Base-by-base conservation (phyloP, 306 rosid species). In the Vigna reflexopilosa region DNA sequence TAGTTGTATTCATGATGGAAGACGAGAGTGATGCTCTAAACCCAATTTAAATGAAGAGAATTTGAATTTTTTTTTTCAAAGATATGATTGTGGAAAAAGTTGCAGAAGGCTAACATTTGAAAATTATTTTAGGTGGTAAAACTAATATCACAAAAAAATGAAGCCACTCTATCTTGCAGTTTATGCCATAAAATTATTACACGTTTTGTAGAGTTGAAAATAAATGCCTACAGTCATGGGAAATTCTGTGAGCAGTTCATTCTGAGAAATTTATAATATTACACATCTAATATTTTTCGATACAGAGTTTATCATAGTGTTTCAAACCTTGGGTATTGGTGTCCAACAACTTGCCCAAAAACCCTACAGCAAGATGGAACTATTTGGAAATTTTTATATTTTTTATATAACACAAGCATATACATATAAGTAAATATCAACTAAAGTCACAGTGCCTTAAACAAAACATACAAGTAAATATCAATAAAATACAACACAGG, bases 41-140 rank as follows among this genome's bases (percentile, higher is more conserved):
- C 61, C 30, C 22, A 50, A 55, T 55, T 55, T 30, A 55, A 55
- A 20, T 19, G 10, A 14, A 20, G 14, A 55, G 28, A 20, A 52
- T 51, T 52, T n/a, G 50, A 22, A 22, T 74, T 80, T 73, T 57
- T 66, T 64, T 34, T 67, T n/a, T 24, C 7, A 58, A 26, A 14
- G 38, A 20, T 65, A 14, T 64, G 64, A 22, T 59, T 9, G 66
- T 16, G 17, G 38, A 50, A 72, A 38, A 30, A 2, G 67, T 59
- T 44, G 57, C 63, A 17, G 85, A 69, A 38, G 48, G 63, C 69
- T 70, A 76, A 20, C 72, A 42, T 44, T 42, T 47, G 32, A 44
- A 71, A 68, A 8, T 49, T 36, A 2, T 48, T 75, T 59, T 34
- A 56, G 30, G 13, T 75, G 48, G 9, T 55, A 50, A 63, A 80